A percentile compares a stretch with the other conserved stretches of the same genome.
Evolutionary conservation across 1,139 yeast genomes (phyloP).

Genomic region (Debaryomyces sp.): DNA sequence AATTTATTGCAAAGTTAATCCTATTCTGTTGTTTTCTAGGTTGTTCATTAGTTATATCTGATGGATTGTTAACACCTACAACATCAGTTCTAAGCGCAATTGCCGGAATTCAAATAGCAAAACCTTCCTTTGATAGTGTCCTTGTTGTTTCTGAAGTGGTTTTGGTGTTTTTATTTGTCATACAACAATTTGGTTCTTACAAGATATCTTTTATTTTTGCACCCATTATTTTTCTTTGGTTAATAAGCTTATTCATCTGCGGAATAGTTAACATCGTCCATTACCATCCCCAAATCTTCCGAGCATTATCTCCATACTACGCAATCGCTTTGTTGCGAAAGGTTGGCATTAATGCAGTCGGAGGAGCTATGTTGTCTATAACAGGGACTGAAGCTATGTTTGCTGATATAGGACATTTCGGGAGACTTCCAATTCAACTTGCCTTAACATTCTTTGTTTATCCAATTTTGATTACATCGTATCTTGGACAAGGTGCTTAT

Average conservation of each 20-base stretch:
- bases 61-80: slow-evolving; percentile 64
- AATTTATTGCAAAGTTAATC: slow-evolving; percentile 32
- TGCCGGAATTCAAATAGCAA: slow-evolving; percentile 51
- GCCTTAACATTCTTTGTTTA: slow-evolving; percentile 50
- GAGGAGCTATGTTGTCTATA: slow-evolving; percentile 55
- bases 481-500: slow-evolving; percentile 62
- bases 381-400: slow-evolving; percentile 69
- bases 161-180: slow-evolving; percentile 43
- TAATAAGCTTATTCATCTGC: slow-evolving; percentile 43
- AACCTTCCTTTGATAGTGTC: slow-evolving; percentile 39
- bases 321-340: slow-evolving; percentile 46
- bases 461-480: slow-evolving; percentile 52
- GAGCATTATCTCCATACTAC: slow-evolving; percentile 52
- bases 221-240: slow-evolving; percentile 57
- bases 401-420: slow-evolving; percentile 63
- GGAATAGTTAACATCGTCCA: slow-evolving; percentile 50
- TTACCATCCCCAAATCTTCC: slow-evolving; percentile 47
- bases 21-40: slow-evolving; percentile 53
- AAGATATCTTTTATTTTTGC: slow-evolving; percentile 49
- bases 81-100: slow-evolving; percentile 60
- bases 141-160: slow-evolving; percentile 52
- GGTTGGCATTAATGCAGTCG: slow-evolving; percentile 47
- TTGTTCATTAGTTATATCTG: slow-evolving; percentile 57
- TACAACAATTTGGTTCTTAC: slow-evolving; percentile 52
- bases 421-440: slow-evolving; percentile 50